Conservation (phyloP, 2,329 filamentous ascomycete genomes). For the Neurospora crassa region DNA sequence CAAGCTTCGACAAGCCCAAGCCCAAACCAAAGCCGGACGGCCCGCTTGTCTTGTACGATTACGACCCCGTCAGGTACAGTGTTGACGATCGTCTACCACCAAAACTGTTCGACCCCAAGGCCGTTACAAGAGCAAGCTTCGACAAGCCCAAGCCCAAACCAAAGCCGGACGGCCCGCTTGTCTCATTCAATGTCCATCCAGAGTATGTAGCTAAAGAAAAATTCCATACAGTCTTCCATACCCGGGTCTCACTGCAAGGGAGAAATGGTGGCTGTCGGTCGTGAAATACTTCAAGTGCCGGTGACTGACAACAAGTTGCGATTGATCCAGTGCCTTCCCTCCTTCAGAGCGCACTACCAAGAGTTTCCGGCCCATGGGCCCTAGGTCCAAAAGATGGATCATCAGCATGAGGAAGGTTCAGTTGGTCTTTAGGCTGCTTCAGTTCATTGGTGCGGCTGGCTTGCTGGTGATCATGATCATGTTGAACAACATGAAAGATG, state of each 20-base stretch:
- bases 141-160: constrained; percentile 50
- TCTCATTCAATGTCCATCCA: constrained; percentile 79
- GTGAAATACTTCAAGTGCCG: background rate
- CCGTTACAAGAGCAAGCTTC: constrained; percentile 71
- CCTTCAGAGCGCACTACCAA: constrained; percentile 52
- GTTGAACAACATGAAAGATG: constrained; percentile 54
- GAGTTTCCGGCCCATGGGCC: constrained; percentile 56
- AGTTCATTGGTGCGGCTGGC: constrained; percentile 60
- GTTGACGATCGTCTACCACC: constrained; percentile 44
- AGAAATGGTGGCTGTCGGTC: background rate
- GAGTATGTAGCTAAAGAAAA: constrained; percentile 50
- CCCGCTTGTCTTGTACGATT: constrained; percentile 63
- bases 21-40: constrained; percentile 59
- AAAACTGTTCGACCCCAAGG: constrained; percentile 74
- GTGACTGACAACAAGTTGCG: background rate
- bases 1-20: constrained; percentile 59
- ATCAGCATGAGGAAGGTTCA: constrained; percentile 60
- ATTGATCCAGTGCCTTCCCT: constrained; percentile 29
- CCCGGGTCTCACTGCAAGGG: background rate
- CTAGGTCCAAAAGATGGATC: constrained; percentile 60
- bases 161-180: constrained; percentile 63
- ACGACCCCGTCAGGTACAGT: constrained; percentile 42
- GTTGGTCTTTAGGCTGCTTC: constrained; percentile 55
- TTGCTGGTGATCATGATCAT: constrained; percentile 69
- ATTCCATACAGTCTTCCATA: background rate